Percentiles rank a stretch among this genome's conserved stretches.
Conservation (phyloP, 768 basidiomycete species). For the Termitomyces sp. region DNA sequence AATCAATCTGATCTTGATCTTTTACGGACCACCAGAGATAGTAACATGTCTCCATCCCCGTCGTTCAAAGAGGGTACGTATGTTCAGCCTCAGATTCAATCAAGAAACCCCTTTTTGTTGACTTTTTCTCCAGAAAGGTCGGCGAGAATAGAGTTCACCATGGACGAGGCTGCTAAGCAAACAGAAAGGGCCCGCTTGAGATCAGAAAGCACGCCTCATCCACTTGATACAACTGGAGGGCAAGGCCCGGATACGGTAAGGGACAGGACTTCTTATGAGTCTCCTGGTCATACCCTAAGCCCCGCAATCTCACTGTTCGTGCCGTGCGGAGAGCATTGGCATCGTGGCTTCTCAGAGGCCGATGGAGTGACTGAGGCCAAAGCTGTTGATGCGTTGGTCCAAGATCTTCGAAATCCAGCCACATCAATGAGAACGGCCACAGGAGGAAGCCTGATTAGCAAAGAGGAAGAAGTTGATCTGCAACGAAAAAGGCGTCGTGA, state of each 20-base stretch:
- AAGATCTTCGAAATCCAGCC: neutral
- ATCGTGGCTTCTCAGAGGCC: no score
- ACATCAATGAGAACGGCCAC: neutral
- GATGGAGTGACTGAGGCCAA: neutral
- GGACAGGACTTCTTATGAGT: neutral
- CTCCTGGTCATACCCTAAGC: neutral
- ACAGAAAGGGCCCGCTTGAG: slow-evolving; percentile 3
- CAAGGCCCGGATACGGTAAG: neutral
- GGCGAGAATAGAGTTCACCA: neutral
- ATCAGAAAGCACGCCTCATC: neutral
- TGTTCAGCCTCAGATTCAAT: neutral
- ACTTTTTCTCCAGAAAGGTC: slow-evolving; percentile 2
- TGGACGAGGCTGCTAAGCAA: slow-evolving; percentile 5
- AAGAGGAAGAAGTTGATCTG: neutral
- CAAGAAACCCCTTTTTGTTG: neutral
- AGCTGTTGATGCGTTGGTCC: neutral
- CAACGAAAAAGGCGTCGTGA: neutral
- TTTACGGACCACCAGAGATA: neutral
- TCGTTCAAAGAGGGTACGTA: slow-evolving; percentile 3
- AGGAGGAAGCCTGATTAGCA: neutral
- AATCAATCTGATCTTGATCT: neutral
- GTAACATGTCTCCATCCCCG: neutral
- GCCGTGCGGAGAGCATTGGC: neutral
- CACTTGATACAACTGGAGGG: neutral
- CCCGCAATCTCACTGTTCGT: neutral